Percentiles rank a stretch among this genome's conserved stretches.
Evolutionary conservation across 2,329 filamentous ascomycete genomes (phyloP).

Genomic region (Madurella mycetomatis): DNA sequence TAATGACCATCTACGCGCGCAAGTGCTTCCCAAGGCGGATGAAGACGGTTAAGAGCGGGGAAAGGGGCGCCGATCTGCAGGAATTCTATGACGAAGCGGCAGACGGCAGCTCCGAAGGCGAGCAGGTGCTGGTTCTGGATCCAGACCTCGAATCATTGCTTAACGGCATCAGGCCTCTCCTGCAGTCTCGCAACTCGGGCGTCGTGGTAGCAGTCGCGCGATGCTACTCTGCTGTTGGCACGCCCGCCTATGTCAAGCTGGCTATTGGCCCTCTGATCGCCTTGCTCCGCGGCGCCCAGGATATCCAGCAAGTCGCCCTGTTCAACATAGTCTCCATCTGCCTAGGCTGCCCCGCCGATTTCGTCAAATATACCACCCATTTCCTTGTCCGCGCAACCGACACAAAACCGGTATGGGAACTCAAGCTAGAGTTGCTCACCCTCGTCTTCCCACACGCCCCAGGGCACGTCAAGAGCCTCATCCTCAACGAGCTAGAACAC

Average conservation of each 20-base stretch:
- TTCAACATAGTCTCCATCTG: conserved; percentile 96
- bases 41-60: conserved; percentile 47
- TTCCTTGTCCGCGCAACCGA: conserved; percentile 83
- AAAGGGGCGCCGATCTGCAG: conserved; percentile 46
- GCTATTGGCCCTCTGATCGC: conserved; percentile 83
- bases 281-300: conserved; percentile 75
- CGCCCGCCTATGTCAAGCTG: conserved; percentile 66
- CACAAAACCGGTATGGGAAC: conserved; percentile 73
- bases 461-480: conserved; percentile 72
- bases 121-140: conserved; percentile 64
- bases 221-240: conserved; percentile 81
- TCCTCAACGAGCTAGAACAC: conserved; percentile 89
- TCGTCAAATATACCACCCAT: conserved; percentile 82
- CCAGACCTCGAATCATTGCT: conserved; percentile 79
- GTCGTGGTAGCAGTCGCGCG: conserved; percentile 85
- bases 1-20: conserved; percentile 81
- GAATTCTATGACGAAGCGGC: conserved; percentile 77
- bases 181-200: conserved; percentile 89
- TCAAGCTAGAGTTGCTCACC: conserved; percentile 88
- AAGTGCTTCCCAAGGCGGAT: conserved; percentile 77
- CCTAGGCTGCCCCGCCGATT: conserved; percentile 68
- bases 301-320: conserved; percentile 84
- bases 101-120: conserved; percentile 38
- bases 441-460: conserved; percentile 84
- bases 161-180: conserved; percentile 72